Conservation (phyloP, 352 stramenopile genomes). For the Pythium chondricola region DNA sequence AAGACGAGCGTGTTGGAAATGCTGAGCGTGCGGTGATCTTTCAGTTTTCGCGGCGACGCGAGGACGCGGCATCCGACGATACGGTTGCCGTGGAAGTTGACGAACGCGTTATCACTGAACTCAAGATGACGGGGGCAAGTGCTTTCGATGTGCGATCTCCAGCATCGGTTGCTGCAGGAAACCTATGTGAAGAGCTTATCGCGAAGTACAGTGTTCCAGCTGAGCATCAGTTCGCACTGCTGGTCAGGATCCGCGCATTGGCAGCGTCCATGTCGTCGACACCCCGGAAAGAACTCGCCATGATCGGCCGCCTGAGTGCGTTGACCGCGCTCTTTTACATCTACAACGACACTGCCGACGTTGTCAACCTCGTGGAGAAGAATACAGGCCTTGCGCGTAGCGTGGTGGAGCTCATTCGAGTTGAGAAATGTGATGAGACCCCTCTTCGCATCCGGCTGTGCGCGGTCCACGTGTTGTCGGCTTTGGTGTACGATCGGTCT, state of each 20-base stretch:
- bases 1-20: slow-evolving; percentile 1
- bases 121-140: not conserved
- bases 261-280: slow-evolving; percentile 18
- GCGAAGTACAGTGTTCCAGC: slow-evolving; percentile 39
- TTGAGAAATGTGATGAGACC: slow-evolving; percentile 58
- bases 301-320: slow-evolving; percentile 66
- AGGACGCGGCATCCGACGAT: slow-evolving; percentile 5
- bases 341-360: slow-evolving; percentile 68
- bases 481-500: slow-evolving; percentile 71
- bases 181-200: slow-evolving; percentile 52
- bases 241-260: slow-evolving; percentile 50
- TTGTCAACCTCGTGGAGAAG: slow-evolving; percentile 73
- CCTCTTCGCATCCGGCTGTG: slow-evolving; percentile 51
- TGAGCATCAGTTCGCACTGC: slow-evolving; percentile 69
- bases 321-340: slow-evolving; percentile 70
- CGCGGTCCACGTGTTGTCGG: slow-evolving; percentile 66
- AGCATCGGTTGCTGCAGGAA: not conserved
- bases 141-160: not conserved
- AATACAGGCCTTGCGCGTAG: slow-evolving; percentile 67
- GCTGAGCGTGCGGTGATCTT: slow-evolving; percentile 25
- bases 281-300: slow-evolving; percentile 32
- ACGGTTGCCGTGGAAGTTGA: slow-evolving; percentile 9
- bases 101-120: not conserved
- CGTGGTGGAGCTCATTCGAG: slow-evolving; percentile 69
- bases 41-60: slow-evolving; percentile 50